phyloP scores from a whole-genome alignment of 106 monocot species.

The Allium fistulosum region DNA sequence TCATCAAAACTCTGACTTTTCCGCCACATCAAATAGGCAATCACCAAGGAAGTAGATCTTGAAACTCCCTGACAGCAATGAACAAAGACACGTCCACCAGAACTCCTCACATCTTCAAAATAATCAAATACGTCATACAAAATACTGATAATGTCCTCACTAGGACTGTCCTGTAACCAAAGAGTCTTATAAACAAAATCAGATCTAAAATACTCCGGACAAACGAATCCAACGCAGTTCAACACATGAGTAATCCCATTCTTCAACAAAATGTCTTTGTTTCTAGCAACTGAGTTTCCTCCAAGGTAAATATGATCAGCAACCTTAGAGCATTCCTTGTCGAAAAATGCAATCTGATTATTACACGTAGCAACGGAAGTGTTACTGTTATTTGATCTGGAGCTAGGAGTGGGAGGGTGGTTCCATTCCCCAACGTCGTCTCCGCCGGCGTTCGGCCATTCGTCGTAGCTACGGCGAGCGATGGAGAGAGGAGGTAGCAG shows the following conservation, averaged over 20 bases:
- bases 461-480: conserved; percentile 61
- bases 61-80: conserved; percentile 97
- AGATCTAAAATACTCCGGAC: conserved; percentile 88
- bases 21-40: conserved; percentile 97
- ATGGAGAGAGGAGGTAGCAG: conserved; percentile 85
- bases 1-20: conserved; percentile 98
- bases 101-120: conserved; percentile 91
- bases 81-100: conserved; percentile 70
- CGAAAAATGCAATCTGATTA: conserved; percentile 73
- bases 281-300: conserved; percentile 71
- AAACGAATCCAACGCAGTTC: conserved; percentile 89
- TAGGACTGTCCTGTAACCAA: conserved; percentile 88
- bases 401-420: conserved; percentile 54
- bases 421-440: conserved; percentile 88
- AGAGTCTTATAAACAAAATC: conserved; percentile 92
- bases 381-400: conserved; percentile 21
- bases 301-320: conserved; percentile 95
- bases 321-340: conserved; percentile 97
- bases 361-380: conserved; percentile 37
- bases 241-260: conserved; percentile 93
- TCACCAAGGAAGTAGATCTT: conserved; percentile 82
- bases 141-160: conserved; percentile 91
- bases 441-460: conserved; percentile 81
- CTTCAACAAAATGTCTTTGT: conserved; percentile 71
- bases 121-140: conserved; percentile 97